Evolutionary conservation across 352 stramenopile genomes (phyloP).

Genomic region (Elongisporangium undulatum): DNA sequence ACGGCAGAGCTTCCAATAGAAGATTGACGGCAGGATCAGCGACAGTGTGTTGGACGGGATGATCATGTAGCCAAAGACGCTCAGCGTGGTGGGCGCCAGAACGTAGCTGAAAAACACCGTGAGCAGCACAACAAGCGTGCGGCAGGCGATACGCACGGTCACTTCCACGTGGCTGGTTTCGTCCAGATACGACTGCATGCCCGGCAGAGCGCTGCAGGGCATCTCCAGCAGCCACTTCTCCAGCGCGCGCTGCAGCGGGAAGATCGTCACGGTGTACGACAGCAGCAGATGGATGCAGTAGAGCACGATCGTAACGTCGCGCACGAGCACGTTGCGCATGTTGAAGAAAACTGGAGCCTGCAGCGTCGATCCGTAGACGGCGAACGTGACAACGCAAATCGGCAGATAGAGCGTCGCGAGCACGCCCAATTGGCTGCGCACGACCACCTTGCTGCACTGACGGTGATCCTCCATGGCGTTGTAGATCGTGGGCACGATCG

Average conservation of each 20-base stretch:
- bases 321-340: constrained; percentile 71
- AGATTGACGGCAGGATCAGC: constrained; percentile 58
- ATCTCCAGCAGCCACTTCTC: constrained; percentile 45
- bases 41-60: constrained; percentile 53
- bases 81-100: constrained; percentile 45
- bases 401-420: constrained; percentile 61
- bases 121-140: constrained; percentile 39
- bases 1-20: constrained; percentile 64
- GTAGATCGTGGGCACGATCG: constrained; percentile 73
- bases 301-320: constrained; percentile 66
- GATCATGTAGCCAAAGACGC: constrained; percentile 63
- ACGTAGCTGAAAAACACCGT: constrained; percentile 52
- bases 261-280: constrained; percentile 66
- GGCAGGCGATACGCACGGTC: constrained; percentile 39
- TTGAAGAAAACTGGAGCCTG: constrained; percentile 81
- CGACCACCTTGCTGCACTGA: constrained; percentile 44
- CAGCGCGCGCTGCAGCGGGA: constrained; percentile 60
- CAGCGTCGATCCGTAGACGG: constrained; percentile 70
- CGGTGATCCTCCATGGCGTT: constrained; percentile 61
- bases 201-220: constrained; percentile 12
- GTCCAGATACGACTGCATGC: constrained; percentile 9
- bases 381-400: constrained; percentile 73
- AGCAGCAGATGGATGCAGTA: constrained; percentile 74
- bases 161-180: constrained; percentile 17
- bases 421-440: constrained; percentile 41